Conservation (phyloP, 2,329 filamentous ascomycete genomes). For the Stagonosporopsis rhizophila region DNA sequence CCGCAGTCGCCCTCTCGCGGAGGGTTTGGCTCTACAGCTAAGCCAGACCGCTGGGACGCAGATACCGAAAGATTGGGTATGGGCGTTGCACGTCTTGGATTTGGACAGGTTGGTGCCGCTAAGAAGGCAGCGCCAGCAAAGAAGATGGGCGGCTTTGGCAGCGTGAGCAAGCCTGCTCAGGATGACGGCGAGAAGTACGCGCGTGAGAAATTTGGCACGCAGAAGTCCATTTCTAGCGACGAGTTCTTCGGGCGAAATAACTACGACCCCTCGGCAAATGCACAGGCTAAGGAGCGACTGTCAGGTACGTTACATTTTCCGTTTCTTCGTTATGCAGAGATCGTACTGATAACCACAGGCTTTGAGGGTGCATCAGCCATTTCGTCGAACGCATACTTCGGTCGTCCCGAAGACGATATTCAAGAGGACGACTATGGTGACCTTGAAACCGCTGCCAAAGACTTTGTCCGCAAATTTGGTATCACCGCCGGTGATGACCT, state of each 20-base stretch:
- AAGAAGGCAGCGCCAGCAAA: slow-evolving; percentile 68
- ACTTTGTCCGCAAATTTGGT: slow-evolving; percentile 94
- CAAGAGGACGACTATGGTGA: slow-evolving; percentile 81
- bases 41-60: slow-evolving; percentile 65
- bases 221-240: slow-evolving; percentile 97
- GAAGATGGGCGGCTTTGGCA: slow-evolving; percentile 89
- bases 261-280: slow-evolving; percentile 80
- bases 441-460: slow-evolving; percentile 90
- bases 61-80: slow-evolving; percentile 91
- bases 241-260: slow-evolving; percentile 95
- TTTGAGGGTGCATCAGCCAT: slow-evolving; percentile 94
- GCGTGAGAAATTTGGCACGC: slow-evolving; percentile 83
- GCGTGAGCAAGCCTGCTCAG: slow-evolving; percentile 73
- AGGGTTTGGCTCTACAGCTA: slow-evolving; percentile 67
- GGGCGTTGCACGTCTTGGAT: slow-evolving; percentile 84
- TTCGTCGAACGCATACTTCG: slow-evolving; percentile 97
- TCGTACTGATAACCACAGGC: slow-evolving; percentile 53
- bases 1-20: slow-evolving; percentile 72
- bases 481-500: slow-evolving; percentile 95
- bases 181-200: slow-evolving; percentile 83
- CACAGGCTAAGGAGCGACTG: slow-evolving; percentile 85
- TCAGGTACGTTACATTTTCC: slow-evolving; percentile 54
- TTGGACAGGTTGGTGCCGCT: slow-evolving; percentile 78
- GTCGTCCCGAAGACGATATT: slow-evolving; percentile 83
- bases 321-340: background rate